Evolutionary conservation across 768 basidiomycete species (phyloP).

Genomic region (Suillus subluteus): DNA sequence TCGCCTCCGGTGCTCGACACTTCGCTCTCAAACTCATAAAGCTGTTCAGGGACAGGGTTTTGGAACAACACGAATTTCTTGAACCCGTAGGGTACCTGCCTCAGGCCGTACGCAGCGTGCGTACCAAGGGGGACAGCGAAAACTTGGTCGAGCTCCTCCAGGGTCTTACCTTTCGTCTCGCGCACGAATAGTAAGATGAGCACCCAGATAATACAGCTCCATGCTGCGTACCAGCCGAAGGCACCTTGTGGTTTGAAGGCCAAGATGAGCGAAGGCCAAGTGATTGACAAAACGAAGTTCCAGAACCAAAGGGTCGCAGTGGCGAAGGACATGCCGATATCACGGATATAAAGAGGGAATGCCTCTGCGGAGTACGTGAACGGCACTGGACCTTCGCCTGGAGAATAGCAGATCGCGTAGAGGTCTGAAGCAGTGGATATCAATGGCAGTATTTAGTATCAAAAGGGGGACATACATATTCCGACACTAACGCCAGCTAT

Average conservation of each 20-base stretch:
- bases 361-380: conserved; percentile 92
- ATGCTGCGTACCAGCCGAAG: conserved; percentile 74
- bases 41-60: conserved; percentile 26
- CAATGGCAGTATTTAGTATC: conserved; percentile 4
- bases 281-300: conserved; percentile 67
- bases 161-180: conserved; percentile 69
- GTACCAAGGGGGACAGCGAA: conserved; percentile 55
- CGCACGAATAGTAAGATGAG: conserved; percentile 66
- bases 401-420: conserved; percentile 72
- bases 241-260: conserved; percentile 73
- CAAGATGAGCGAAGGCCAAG: conserved; percentile 67
- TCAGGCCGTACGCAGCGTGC: conserved; percentile 64
- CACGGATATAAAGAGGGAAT: conserved; percentile 71
- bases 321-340: conserved; percentile 69
- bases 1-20: conserved; percentile 17
- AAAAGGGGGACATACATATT: conserved; percentile 38
- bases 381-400: conserved; percentile 89
- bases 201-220: conserved; percentile 58
- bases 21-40: conserved; percentile 50
- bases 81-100: conserved; percentile 55
- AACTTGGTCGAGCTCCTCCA: conserved; percentile 58
- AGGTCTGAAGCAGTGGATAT: conserved; percentile 36
- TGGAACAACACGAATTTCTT: conserved; percentile 49
- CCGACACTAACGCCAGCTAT: conserved; percentile 55
- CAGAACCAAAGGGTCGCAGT: conserved; percentile 65